Conservation (phyloP, 148 eudicot genomes). For the Spergularia bocconei region DNA sequence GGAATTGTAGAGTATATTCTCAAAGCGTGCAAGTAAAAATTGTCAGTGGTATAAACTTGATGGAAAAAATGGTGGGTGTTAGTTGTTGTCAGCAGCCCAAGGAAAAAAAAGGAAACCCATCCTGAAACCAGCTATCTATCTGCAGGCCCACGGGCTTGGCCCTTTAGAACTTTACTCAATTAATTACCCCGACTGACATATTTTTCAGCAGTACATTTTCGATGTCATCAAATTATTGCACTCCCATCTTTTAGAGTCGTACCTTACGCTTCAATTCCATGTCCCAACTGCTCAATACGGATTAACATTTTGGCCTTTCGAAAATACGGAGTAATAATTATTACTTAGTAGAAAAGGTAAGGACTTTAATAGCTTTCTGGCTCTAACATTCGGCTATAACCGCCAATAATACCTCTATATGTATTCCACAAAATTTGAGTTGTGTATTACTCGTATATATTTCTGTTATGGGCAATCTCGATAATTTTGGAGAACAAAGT, state of each 20-base stretch:
- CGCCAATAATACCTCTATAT: no score
- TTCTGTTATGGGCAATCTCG: no score
- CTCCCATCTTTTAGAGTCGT: not conserved
- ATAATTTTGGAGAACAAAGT: no score
- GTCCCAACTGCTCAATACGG: no score
- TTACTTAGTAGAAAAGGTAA: no score
- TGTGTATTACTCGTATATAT: no score
- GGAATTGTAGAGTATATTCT: not conserved
- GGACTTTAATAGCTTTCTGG: no score
- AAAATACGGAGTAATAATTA: no score
- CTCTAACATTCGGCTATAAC: no score
- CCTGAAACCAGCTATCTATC: not conserved
- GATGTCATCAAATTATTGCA: conserved; percentile 6
- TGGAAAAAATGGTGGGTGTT: conserved; percentile 1
- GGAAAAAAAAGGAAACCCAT: not conserved
- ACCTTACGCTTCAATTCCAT: no score
- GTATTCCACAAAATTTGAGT: no score
- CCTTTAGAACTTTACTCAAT: conserved; percentile 22
- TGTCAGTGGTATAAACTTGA: conserved; percentile 6
- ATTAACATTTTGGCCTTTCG: no score
- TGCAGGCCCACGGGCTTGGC: conserved; percentile 23
- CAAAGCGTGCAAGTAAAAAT: conserved; percentile 17
- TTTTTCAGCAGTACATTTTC: not conserved
- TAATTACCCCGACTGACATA: conserved; percentile 19
- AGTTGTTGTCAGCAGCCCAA: conserved; percentile 19